These are phyloP conservation scores for Apophysomyces ossiformis DNA, from an alignment of 371 early-diverging fungal species.

Conservation along the genomic window DNA sequence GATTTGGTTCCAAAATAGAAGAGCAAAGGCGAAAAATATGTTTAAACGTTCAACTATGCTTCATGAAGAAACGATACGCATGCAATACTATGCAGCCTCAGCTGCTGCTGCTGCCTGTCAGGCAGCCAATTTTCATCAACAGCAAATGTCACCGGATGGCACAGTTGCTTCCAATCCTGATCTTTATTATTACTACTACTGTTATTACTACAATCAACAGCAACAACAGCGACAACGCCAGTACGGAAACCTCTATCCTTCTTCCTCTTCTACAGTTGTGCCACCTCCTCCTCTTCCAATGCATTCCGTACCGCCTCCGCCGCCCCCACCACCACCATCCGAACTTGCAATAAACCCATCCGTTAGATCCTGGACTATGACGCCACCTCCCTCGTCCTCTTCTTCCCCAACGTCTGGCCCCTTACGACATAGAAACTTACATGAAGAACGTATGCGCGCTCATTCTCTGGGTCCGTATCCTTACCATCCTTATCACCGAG, in stretches of 20 bases:
- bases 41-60: slow-evolving; percentile 58
- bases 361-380: slow-evolving; percentile 12
- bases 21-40: slow-evolving; percentile 88
- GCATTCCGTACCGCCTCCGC: slow-evolving; percentile 27
- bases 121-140: slow-evolving; percentile 42
- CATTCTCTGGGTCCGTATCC: slow-evolving; percentile 49
- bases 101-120: slow-evolving; percentile 54
- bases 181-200: slow-evolving; percentile 51
- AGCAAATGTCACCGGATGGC: slow-evolving; percentile 38
- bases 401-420: slow-evolving; percentile 32
- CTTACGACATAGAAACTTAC: slow-evolving; percentile 18
- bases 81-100: slow-evolving; percentile 50
- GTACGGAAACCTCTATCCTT: slow-evolving; percentile 7
- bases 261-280: slow-evolving; percentile 1
- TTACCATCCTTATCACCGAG: slow-evolving; percentile 21
- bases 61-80: slow-evolving; percentile 53
- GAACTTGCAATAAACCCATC: slow-evolving; percentile 2
- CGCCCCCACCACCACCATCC: slow-evolving; percentile 22
- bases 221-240: slow-evolving; percentile 32
- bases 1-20: slow-evolving; percentile 99
- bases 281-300: slow-evolving; percentile 20
- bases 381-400: slow-evolving; percentile 33
- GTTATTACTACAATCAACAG: slow-evolving; percentile 53
- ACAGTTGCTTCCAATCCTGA: slow-evolving; percentile 34
- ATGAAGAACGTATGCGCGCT: slow-evolving; percentile 34